These are phyloP conservation scores for Elaphomyces granulatus DNA, from an alignment of 495 filamentous ascomycete species.

Conservation along the genomic window DNA sequence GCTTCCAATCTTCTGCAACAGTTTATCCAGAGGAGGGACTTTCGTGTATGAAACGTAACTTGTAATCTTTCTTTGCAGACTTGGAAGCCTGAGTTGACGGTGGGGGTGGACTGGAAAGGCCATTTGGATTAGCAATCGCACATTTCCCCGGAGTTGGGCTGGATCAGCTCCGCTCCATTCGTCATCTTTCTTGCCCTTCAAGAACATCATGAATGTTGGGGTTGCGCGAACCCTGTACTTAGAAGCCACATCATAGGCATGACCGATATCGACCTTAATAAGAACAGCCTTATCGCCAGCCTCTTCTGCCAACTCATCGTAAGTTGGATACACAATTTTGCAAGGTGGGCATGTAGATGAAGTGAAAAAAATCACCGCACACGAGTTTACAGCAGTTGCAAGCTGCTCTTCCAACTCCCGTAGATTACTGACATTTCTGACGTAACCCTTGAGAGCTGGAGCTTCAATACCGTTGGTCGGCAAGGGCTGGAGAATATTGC, in stretches of 20 bases:
- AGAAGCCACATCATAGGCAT: constrained; percentile 47
- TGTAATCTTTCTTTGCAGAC: constrained; percentile 44
- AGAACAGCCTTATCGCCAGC: constrained; percentile 52
- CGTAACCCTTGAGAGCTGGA: constrained; percentile 16
- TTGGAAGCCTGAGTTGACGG: constrained; percentile 50
- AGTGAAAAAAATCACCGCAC: constrained; percentile 86
- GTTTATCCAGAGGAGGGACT: constrained; percentile 68
- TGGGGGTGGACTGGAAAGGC: constrained; percentile 70
- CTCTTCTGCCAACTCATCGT: constrained; percentile 65
- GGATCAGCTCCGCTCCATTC: constrained; percentile 70
- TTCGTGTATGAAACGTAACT: constrained; percentile 64
- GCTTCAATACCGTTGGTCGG: constrained; percentile 11
- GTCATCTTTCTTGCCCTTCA: constrained; percentile 60
- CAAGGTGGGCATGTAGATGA: constrained; percentile 77
- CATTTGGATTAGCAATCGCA: constrained; percentile 61
- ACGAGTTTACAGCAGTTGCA: constrained; percentile 41
- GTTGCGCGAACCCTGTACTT: constrained; percentile 61
- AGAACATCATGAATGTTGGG: constrained; percentile 83
- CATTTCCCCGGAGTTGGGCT: constrained; percentile 49
- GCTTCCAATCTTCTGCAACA: constrained; percentile 55
- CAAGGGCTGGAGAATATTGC: constrained; percentile 14
- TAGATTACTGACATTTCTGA: constrained; percentile 39
- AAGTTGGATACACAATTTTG: constrained; percentile 68
- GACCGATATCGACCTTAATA: constrained; percentile 70
- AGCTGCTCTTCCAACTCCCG: constrained; percentile 47